A percentile compares a stretch with the other conserved stretches of the same genome.
These are phyloP conservation scores for Rhododendron simsii DNA, from an alignment of 148 eudicot species.

Conservation along the genomic window DNA sequence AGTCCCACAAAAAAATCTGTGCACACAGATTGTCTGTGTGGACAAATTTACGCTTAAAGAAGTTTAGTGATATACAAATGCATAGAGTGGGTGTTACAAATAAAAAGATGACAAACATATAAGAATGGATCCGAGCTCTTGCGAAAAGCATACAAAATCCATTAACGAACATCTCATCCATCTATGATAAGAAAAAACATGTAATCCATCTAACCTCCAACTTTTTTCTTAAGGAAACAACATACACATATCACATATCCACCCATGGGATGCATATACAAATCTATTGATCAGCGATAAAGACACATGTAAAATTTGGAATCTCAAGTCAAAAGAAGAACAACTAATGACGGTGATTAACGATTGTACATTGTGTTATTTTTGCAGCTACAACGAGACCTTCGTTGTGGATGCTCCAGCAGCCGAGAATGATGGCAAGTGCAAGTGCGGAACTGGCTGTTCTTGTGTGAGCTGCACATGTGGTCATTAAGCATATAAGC, in stretches of 20 bases:
- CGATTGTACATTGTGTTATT: not conserved
- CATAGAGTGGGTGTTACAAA: not conserved
- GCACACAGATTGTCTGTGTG: no score
- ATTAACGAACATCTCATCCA: not conserved
- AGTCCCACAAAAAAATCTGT: no score
- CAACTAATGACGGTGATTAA: not conserved
- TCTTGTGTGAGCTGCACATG: conserved; percentile 54
- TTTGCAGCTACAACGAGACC: conserved; percentile 34
- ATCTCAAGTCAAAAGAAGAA: not conserved
- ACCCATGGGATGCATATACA: not conserved
- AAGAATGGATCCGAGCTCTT: not conserved
- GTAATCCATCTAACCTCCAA: not conserved
- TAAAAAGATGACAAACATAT: not conserved
- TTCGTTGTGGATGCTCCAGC: conserved; percentile 31
- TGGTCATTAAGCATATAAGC: conserved; percentile 30
- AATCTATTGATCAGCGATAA: not conserved
- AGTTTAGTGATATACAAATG: not conserved
- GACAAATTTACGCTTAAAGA: not conserved
- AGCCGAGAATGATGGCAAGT: conserved; percentile 56
- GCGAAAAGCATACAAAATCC: not conserved
- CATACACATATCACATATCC: not conserved
- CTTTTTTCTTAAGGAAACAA: not conserved
- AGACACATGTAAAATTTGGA: not conserved
- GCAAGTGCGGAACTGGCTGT: conserved; percentile 66
- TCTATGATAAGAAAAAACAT: not conserved